These are phyloP conservation scores for Suillus brevipes DNA, from an alignment of 768 basidiomycete species.

Conservation along the genomic window DNA sequence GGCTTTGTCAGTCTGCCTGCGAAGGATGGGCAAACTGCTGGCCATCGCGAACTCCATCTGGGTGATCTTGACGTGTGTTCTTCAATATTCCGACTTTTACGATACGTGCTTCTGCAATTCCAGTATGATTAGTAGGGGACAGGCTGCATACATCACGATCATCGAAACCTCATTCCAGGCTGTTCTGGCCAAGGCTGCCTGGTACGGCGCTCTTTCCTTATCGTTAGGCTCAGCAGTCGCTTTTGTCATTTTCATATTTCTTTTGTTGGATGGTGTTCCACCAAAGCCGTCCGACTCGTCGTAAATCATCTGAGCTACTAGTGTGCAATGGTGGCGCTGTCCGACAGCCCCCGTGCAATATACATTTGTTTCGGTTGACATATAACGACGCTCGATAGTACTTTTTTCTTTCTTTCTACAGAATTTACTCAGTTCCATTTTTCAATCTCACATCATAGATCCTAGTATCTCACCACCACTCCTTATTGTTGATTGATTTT, in stretches of 20 bases:
- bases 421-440: too few species aligned
- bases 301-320: neutral
- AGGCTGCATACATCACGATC: conserved; percentile 33
- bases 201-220: conserved; percentile 39
- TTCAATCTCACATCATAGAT: too few species aligned
- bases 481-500: too few species aligned
- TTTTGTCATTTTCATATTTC: conserved; percentile 30
- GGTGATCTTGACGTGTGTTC: conserved; percentile 26
- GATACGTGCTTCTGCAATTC: conserved; percentile 33
- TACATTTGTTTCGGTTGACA: neutral
- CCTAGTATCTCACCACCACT: too few species aligned
- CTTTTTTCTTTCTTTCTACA: neutral
- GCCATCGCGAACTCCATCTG: conserved; percentile 30
- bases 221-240: conserved; percentile 21
- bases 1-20: conserved; percentile 17
- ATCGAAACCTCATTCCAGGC: conserved; percentile 18
- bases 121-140: conserved; percentile 21
- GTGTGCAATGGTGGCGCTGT: neutral
- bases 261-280: conserved; percentile 20
- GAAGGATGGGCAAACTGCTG: conserved; percentile 28
- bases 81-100: conserved; percentile 31
- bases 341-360: neutral
- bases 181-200: conserved; percentile 27
- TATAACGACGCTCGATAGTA: neutral
- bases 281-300: neutral